Evolutionary conservation across 495 filamentous ascomycete species (phyloP).

Genomic region (Parmelia sp.): DNA sequence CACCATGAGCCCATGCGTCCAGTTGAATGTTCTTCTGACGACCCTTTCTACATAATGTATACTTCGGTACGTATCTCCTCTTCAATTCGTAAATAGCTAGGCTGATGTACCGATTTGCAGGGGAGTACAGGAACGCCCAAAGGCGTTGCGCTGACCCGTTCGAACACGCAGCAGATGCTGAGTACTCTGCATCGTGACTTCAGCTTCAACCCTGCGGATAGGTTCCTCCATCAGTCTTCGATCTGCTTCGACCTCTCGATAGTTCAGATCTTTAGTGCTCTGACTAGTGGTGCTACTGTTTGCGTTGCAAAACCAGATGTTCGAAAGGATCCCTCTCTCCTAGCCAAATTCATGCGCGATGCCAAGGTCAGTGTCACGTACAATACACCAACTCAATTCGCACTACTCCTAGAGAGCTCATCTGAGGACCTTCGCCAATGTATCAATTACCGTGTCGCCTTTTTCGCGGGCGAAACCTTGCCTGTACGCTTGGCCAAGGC

Average conservation of each 20-base stretch:
- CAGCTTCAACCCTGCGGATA: slow-evolving; percentile 25
- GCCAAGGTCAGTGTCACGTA: slow-evolving; percentile 28
- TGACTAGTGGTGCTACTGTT: slow-evolving; percentile 30
- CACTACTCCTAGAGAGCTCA: slow-evolving; percentile 26
- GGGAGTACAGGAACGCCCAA: slow-evolving; percentile 34
- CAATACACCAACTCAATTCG: slow-evolving; percentile 32
- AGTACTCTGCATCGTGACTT: slow-evolving; percentile 24
- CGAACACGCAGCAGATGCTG: slow-evolving; percentile 30
- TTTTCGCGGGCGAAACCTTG: slow-evolving; percentile 27
- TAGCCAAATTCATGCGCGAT: slow-evolving; percentile 28
- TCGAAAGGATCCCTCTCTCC: slow-evolving; percentile 27
- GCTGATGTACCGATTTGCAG: slow-evolving; percentile 16
- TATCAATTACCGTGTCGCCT: slow-evolving; percentile 20
- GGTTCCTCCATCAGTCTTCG: slow-evolving; percentile 33
- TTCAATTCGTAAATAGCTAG: not conserved
- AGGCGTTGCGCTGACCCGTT: slow-evolving; percentile 30
- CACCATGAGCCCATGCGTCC: slow-evolving; percentile 11
- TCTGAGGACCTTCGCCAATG: slow-evolving; percentile 20
- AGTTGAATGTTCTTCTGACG: slow-evolving; percentile 12
- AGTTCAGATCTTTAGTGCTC: slow-evolving; percentile 31
- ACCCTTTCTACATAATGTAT: slow-evolving; percentile 30
- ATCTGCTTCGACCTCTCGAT: slow-evolving; percentile 34
- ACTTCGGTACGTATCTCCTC: slow-evolving; percentile 25
- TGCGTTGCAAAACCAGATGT: slow-evolving; percentile 24
- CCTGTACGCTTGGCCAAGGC: slow-evolving; percentile 26